These are phyloP conservation scores for Pyrenochaeta sp. DNA, from an alignment of 2,329 filamentous ascomycete genomes.

Conservation along the genomic window DNA sequence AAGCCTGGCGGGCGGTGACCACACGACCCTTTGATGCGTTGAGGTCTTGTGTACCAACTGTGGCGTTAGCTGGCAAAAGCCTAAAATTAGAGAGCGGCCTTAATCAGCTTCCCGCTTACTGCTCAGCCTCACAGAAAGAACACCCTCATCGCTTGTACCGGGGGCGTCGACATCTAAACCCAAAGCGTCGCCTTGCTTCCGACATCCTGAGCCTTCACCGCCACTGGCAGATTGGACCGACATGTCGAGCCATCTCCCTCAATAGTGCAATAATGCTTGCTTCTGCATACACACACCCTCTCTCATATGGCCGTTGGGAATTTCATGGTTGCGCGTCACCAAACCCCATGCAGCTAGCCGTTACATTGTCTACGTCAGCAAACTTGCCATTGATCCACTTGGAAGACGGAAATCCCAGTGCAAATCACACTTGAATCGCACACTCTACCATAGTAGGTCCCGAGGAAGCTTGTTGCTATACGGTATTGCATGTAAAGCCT, in stretches of 20 bases:
- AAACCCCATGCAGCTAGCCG: constrained; percentile 10
- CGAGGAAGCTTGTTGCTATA: neutral
- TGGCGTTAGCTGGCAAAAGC: constrained; percentile 27
- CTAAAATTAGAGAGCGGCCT: constrained; percentile 32
- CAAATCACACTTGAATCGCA: constrained; percentile 1
- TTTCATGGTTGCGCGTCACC: constrained; percentile 1
- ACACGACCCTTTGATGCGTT: constrained; percentile 10
- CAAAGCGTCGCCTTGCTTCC: neutral
- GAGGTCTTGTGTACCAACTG: constrained; percentile 10
- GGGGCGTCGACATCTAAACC: constrained; percentile 2
- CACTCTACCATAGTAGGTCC: neutral
- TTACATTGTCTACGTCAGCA: constrained; percentile 20
- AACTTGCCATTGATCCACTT: constrained; percentile 10
- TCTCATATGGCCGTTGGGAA: neutral
- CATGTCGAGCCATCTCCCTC: neutral
- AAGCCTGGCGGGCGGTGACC: constrained; percentile 17
- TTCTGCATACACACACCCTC: constrained; percentile 1
- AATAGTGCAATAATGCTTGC: neutral
- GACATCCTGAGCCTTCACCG: constrained; percentile 5
- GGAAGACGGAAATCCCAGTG: constrained; percentile 2
- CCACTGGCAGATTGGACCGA: neutral
- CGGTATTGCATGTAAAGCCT: neutral
- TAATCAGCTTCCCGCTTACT: constrained; percentile 27
- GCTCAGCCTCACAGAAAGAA: constrained; percentile 36
- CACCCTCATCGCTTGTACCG: constrained; percentile 10